phyloP scores from a whole-genome alignment of 257 asterid genomes.

The Lithospermum erythrorhizon region DNA sequence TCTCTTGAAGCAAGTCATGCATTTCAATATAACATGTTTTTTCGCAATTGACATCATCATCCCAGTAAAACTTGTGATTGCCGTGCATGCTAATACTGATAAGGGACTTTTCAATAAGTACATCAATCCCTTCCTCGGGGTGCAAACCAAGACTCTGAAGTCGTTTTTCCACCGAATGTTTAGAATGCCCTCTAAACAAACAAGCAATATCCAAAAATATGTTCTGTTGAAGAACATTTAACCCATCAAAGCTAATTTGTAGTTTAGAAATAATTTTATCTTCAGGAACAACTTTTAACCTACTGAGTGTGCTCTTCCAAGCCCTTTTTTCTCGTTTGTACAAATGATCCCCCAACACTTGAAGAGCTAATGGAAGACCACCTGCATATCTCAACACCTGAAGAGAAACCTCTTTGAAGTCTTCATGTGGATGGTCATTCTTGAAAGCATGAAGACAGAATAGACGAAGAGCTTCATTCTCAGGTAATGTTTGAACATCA shows the following conservation, averaged over 20 bases:
- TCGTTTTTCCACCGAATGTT: background rate
- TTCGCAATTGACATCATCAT: too few species aligned
- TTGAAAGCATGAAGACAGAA: constrained; percentile 5
- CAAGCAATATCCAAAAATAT: constrained; percentile 11
- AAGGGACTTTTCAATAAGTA: constrained; percentile 8
- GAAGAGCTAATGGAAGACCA: constrained; percentile 12
- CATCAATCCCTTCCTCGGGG: background rate
- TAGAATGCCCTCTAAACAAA: constrained; percentile 3
- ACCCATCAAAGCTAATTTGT: constrained; percentile 1
- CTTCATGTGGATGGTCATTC: too few species aligned
- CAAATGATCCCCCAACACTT: constrained; percentile 3
- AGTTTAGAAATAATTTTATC: constrained; percentile 7
- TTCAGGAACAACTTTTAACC: background rate
- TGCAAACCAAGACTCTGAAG: constrained; percentile 4
- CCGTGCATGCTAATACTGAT: constrained; percentile 1
- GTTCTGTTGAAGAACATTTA: background rate
- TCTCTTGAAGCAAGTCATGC: too few species aligned
- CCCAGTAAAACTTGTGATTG: too few species aligned
- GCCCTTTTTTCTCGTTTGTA: background rate
- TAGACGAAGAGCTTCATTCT: background rate
- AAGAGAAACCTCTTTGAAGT: background rate
- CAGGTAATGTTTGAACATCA: background rate
- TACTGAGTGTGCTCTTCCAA: constrained; percentile 4
- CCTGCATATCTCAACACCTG: constrained; percentile 4
- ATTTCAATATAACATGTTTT: too few species aligned